Base-by-base conservation (phyloP, 1,139 yeast genomes). In the Nakaseomyces uthaithaninus region DNA sequence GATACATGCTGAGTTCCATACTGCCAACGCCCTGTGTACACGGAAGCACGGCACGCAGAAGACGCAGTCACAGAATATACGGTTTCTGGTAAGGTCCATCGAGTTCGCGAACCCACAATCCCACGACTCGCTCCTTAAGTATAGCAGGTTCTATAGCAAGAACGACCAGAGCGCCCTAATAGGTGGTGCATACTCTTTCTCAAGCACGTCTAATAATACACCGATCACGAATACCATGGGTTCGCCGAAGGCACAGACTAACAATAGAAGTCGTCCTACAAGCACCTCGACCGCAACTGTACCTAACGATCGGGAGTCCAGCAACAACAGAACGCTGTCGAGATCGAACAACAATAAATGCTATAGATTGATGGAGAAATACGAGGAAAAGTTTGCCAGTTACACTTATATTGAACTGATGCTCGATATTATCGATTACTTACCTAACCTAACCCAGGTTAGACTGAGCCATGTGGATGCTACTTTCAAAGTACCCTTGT, bases 381-480 rank as follows among this genome's bases (percentile, higher is more conserved):
- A 50, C 34, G 58, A 54, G 35, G 38, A 43, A 10, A 50, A 57
- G 27, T 58, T 48, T 41, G 42, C 49, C 10, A 46, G 45, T 37
- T 56, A 59, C 36, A 59, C 62, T 17, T 68, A 67, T 43, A 60
- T 68, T 15, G 62, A 63, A 18, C 43, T 66, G 15, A 52, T 64
- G 54, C 48, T 67, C 20, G 68, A 65, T 41, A 63, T 64, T 24
- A 60, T 65, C 7, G 65, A 65, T 24, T 53, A 54, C 22, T 47
- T 64, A 11, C 68, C 69, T 6, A 64, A 65, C 35, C 40, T 64
- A 2, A 39, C 52, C 2, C 59, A 54, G 23, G 51, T 65, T n/a
- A 50, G 51, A 11, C 45, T 76, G 14, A 59, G 62, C 15, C 72
- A 74, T 41, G 67, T 76, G 1, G 69, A 77, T 3, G 77, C 78